Evolutionary conservation across 352 stramenopile genomes (phyloP).

Genomic region (Globisporangium nodosum): DNA sequence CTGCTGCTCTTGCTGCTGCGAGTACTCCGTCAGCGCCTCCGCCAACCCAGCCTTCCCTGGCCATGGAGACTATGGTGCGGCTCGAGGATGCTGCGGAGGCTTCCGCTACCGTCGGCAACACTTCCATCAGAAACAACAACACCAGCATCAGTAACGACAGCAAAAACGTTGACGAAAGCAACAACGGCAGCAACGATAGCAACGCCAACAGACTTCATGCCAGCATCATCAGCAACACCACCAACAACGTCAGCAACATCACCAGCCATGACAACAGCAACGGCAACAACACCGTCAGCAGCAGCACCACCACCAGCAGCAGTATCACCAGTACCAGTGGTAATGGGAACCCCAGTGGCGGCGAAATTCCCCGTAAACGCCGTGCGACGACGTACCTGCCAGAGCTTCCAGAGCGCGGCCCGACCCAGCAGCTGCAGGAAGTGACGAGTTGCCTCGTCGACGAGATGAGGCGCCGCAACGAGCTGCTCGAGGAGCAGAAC

Average conservation of each 20-base stretch:
- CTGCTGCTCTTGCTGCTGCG: not conserved
- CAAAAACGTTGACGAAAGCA: not conserved
- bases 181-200: slow-evolving; percentile 1
- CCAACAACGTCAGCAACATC: too few species aligned
- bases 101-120: not conserved
- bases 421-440: slow-evolving; percentile 21
- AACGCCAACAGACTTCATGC: too few species aligned
- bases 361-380: not conserved
- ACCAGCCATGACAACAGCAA: too few species aligned
- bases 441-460: slow-evolving; percentile 34
- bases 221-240: too few species aligned
- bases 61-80: slow-evolving; percentile 3
- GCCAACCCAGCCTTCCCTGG: not conserved
- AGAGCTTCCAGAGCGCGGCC: not conserved
- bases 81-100: slow-evolving; percentile 5
- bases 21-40: too few species aligned
- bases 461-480: slow-evolving; percentile 53
- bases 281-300: too few species aligned
- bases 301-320: not conserved
- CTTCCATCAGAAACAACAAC: not conserved
- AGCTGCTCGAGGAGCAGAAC: slow-evolving; percentile 73
- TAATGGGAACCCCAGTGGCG: not conserved
- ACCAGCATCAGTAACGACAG: not conserved
- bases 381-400: slow-evolving; percentile 2
- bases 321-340: not conserved